Conservation (phyloP, 2,329 filamentous ascomycete species). For the Cadophora malorum region DNA sequence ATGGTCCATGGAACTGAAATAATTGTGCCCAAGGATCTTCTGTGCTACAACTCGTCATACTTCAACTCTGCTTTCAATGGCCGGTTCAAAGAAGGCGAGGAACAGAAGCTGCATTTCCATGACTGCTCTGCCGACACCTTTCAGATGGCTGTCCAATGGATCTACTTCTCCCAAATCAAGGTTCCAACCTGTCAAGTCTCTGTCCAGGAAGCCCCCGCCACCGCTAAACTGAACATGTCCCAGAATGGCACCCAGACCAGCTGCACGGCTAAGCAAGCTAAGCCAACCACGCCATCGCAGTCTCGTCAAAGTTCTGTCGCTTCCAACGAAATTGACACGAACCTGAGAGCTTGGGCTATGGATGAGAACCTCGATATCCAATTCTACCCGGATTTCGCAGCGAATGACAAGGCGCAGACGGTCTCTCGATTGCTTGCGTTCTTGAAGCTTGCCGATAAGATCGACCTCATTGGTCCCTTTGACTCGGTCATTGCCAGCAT, state of each 20-base stretch:
- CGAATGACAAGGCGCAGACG: not conserved
- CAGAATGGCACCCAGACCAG: not conserved
- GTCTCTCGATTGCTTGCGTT: constrained; percentile 26
- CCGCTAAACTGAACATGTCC: not conserved
- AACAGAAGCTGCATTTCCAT: constrained; percentile 19
- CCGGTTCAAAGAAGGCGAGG: constrained; percentile 7
- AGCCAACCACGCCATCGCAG: not conserved
- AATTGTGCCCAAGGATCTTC: constrained; percentile 21
- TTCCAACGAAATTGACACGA: not conserved
- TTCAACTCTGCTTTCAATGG: constrained; percentile 31
- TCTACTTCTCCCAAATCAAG: constrained; percentile 25
- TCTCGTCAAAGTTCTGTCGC: constrained; percentile 12
- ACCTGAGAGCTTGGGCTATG: not conserved
- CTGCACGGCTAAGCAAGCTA: not conserved
- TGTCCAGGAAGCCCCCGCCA: not conserved
- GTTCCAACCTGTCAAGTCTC: constrained; percentile 38
- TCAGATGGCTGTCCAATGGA: constrained; percentile 27
- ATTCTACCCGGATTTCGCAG: not conserved
- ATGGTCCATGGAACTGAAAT: constrained; percentile 20
- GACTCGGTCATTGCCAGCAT: constrained; percentile 16
- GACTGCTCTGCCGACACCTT: constrained; percentile 25
- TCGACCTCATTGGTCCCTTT: constrained; percentile 25
- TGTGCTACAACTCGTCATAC: constrained; percentile 26
- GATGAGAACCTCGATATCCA: constrained; percentile 7
- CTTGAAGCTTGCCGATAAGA: constrained; percentile 24